These are phyloP conservation scores for Chlorella vulgaris DNA, from an alignment of 139 green algal genomes.

Conservation along the genomic window DNA sequence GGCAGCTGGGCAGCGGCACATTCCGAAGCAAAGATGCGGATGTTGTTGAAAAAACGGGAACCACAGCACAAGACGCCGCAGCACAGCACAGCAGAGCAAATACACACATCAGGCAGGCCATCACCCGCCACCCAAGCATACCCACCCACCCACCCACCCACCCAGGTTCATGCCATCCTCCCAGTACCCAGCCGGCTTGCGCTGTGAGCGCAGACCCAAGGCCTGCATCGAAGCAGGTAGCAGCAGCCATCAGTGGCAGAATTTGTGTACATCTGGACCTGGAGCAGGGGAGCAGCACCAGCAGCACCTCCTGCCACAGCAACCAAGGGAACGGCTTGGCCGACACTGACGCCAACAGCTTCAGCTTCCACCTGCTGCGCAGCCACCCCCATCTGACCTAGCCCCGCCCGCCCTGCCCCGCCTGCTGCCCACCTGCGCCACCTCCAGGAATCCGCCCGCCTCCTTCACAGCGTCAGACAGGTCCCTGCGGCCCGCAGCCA, in stretches of 20 bases:
- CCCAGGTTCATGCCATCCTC: constrained; percentile 38
- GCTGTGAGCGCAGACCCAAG: constrained; percentile 39
- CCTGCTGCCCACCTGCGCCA: constrained; percentile 30
- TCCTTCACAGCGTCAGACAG: constrained; percentile 15
- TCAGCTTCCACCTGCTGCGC: too few species aligned
- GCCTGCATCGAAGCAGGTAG: neutral
- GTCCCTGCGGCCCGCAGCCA: constrained; percentile 27
- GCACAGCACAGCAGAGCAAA: too few species aligned
- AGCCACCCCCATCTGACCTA: too few species aligned
- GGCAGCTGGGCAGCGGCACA: neutral
- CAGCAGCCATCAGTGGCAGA: neutral
- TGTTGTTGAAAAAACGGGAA: too few species aligned
- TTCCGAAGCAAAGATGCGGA: too few species aligned
- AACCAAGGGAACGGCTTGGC: too few species aligned
- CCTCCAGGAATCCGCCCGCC: constrained; percentile 47
- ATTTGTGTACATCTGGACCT: neutral
- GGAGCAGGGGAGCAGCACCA: neutral
- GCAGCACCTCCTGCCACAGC: too few species aligned
- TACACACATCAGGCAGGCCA: too few species aligned
- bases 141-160: neutral
- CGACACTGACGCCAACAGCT: too few species aligned
- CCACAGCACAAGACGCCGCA: too few species aligned
- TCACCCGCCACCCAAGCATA: too few species aligned
- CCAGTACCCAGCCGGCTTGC: constrained; percentile 44
- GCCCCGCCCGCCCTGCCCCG: too few species aligned